phyloP scores from a whole-genome alignment of 2,329 filamentous ascomycete genomes.

The Bisporella sp. region DNA sequence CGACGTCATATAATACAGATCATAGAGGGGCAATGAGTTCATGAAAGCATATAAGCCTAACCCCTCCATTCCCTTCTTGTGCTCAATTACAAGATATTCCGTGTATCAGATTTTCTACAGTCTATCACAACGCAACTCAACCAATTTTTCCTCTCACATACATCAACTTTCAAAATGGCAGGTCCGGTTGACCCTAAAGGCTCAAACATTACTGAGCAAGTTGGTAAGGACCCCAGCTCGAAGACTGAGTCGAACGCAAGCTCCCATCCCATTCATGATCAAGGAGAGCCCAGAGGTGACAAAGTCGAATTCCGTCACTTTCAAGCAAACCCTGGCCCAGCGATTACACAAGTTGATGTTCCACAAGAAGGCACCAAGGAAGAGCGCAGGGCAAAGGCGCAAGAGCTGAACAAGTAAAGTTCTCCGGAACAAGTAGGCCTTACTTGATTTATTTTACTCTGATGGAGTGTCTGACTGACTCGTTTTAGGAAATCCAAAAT shows the following conservation, averaged over 20 bases:
- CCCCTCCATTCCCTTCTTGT: no score
- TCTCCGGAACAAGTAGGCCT: not conserved
- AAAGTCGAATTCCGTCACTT: slow-evolving; percentile 42
- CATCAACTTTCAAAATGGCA: slow-evolving; percentile 24
- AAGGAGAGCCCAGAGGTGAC: slow-evolving; percentile 35
- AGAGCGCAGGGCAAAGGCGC: slow-evolving; percentile 57
- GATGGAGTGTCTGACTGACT: no score
- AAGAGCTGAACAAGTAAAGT: slow-evolving; percentile 55
- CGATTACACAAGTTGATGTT: slow-evolving; percentile 43
- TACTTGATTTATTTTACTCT: no score
- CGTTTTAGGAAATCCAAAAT: no score
- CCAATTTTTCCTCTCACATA: slow-evolving; percentile 1
- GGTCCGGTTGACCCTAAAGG: not conserved
- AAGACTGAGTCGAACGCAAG: slow-evolving; percentile 30
- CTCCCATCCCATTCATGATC: slow-evolving; percentile 29
- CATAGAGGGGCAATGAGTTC: no score
- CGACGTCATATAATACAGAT: no score
- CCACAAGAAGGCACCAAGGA: slow-evolving; percentile 58
- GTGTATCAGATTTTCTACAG: no score
- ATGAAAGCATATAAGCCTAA: no score
- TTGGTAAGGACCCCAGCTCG: slow-evolving; percentile 29
- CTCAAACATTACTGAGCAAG: slow-evolving; percentile 20
- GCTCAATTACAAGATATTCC: no score
- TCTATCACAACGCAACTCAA: not conserved
- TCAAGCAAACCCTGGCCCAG: slow-evolving; percentile 52